phyloP scores from a whole-genome alignment of 306 rosid genomes.

The Gleditsia sinensis region DNA sequence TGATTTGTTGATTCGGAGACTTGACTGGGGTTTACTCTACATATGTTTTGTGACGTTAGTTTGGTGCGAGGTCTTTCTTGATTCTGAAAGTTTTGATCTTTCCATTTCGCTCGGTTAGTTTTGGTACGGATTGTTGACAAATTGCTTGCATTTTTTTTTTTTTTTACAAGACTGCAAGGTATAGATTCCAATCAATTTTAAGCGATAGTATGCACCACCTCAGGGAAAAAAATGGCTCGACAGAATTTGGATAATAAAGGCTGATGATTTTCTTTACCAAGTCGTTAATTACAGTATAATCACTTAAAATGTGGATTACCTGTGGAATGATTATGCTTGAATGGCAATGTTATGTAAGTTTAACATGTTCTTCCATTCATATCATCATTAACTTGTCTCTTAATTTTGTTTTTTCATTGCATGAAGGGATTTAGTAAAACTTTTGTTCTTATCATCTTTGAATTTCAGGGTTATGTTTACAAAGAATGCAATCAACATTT shows the following conservation, averaged over 20 bases:
- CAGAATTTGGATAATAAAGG: neutral
- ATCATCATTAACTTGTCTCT: slow-evolving; percentile 4
- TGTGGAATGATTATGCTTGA: slow-evolving; percentile 26
- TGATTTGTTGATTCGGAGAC: slow-evolving; percentile 26
- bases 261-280: neutral
- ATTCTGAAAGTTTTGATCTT: slow-evolving; percentile 28
- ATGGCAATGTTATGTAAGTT: slow-evolving; percentile 7
- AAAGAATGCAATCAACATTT: slow-evolving; percentile 18
- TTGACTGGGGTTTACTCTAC: slow-evolving; percentile 23
- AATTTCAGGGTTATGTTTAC: slow-evolving; percentile 4
- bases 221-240: neutral
- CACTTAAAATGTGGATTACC: slow-evolving; percentile 26
- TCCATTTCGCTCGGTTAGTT: slow-evolving; percentile 25
- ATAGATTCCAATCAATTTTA: neutral
- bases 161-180: neutral
- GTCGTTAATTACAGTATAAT: neutral
- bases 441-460: neutral
- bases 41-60: slow-evolving; percentile 33
- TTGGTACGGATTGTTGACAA: neutral
- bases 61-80: slow-evolving; percentile 30
- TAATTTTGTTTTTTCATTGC: neutral
- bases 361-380: neutral
- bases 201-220: slow-evolving; percentile 5
- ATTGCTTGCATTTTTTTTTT: slow-evolving; percentile 9
- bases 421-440: neutral